A percentile compares a stretch with the other conserved stretches of the same genome.
These are phyloP conservation scores for Kalanchoe fedtschenkoi DNA, from an alignment of 164 flowering plant genomes.

Conservation along the genomic window DNA sequence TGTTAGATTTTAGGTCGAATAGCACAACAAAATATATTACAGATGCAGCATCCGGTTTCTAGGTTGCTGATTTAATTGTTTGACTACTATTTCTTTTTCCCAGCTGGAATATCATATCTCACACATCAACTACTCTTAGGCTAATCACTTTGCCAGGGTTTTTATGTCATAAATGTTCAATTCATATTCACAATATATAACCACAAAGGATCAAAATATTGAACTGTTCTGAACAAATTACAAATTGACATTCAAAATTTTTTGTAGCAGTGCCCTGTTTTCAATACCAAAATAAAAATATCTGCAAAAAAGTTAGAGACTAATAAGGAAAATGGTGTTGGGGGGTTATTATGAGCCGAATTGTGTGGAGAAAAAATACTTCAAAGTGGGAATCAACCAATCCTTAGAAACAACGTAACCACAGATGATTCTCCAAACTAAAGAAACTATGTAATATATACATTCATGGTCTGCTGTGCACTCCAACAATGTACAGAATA, in stretches of 20 bases:
- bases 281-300: background rate
- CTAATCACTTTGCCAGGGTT: background rate
- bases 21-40: background rate
- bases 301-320: background rate
- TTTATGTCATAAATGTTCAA: background rate
- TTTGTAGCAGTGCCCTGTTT: background rate
- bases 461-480: background rate
- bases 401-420: background rate
- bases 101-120: background rate
- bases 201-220: background rate
- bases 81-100: no score
- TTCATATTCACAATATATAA: background rate
- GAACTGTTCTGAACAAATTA: background rate
- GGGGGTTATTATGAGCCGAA: background rate
- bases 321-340: background rate
- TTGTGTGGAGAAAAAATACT: background rate
- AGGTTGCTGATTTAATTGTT: background rate
- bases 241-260: background rate
- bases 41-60: background rate
- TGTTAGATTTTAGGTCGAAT: background rate
- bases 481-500: background rate
- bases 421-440: background rate
- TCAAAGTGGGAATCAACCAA: background rate
- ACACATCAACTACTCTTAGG: background rate
- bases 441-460: no score